Base-by-base conservation (phyloP, 768 basidiomycete genomes). In the Tulasnella sp. region DNA sequence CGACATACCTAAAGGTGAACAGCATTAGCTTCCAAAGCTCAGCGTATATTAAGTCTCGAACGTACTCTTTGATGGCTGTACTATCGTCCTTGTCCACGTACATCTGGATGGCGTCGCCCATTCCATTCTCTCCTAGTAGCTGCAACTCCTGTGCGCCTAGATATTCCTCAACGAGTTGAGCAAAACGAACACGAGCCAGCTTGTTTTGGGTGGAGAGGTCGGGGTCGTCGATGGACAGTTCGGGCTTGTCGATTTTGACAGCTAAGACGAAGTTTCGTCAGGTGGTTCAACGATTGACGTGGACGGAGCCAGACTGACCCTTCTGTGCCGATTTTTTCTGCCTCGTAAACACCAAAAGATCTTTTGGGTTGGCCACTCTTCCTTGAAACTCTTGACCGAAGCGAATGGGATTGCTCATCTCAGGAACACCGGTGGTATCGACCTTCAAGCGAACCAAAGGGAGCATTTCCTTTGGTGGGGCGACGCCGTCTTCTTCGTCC, bases 71-170 rank as follows among this genome's bases (percentile, higher is more conserved):
- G 81, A 99, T 97, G 11, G 97, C 94, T 85, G 96, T 93, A 37
- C 89, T 90, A 82, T 97, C 96, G 81, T 98, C 97, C 86, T 99
- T 99, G 83, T 98, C 96, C 77, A 99, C 96, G 83, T 93, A 99
- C 83, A 91, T 87, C 85, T 93, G 91, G 72, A 99, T 96, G 7
- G 97, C 97, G 81, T 96, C 93, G 52, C 91, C 91, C 92, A 99
- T 93, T 34, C 92, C 95, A 54, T 87, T 86, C 84, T 97, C 96
- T 0, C 92, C 93, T 22, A 99, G 84, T 71, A 99, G 84, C 84
- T 97, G 95, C 80, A 99, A 84, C 82, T 96, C 93, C 84, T 99
- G 97, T 71, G 94, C 96, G 8, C 90, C 86, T 68, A 99, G 84
- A 82, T 97, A 99, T 83, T 98, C 94, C 82, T 90, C 88, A 67